These are phyloP conservation scores for Vanrija sp. DNA, from an alignment of 1,284 basidiomycete species.

Conservation along the genomic window DNA sequence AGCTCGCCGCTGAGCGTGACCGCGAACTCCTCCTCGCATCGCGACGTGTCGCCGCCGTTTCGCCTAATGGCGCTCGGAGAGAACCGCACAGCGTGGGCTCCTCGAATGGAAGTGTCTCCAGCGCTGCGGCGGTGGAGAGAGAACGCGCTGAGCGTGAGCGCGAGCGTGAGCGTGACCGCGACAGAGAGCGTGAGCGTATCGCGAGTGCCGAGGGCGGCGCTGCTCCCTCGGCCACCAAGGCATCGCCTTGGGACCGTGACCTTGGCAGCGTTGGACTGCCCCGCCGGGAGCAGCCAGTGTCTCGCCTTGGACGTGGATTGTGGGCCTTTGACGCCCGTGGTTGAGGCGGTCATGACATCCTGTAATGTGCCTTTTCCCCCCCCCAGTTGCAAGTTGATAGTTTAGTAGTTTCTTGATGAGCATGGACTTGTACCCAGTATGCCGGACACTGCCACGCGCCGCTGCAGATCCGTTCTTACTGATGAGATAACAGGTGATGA, in stretches of 20 bases:
- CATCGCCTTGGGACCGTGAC: constrained; percentile 21
- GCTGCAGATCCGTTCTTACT: too few species aligned
- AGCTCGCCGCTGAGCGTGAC: constrained; percentile 33
- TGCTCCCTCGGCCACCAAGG: neutral
- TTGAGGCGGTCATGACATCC: neutral
- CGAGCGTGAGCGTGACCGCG: neutral
- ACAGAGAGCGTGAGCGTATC: neutral
- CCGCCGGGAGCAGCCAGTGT: constrained; percentile 17
- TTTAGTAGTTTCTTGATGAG: too few species aligned
- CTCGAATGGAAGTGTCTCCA: neutral
- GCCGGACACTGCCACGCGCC: too few species aligned
- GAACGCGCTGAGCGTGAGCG: neutral
- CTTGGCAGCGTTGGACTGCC: constrained; percentile 24
- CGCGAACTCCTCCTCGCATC: constrained; percentile 34
- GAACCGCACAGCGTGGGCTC: neutral
- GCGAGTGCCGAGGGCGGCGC: neutral
- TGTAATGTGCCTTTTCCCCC: too few species aligned
- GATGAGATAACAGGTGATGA: too few species aligned
- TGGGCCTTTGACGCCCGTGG: constrained; percentile 34
- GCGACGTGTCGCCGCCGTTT: constrained; percentile 27
- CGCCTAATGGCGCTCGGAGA: constrained; percentile 15
- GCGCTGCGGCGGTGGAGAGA: neutral
- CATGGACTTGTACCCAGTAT: too few species aligned
- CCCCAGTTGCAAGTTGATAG: too few species aligned
- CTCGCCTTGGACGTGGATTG: constrained; percentile 29